Evolutionary conservation across 169 alveolate genomes (phyloP), one percentile per base, ranked within the genome.

Genomic region (Neospora caninum): DNA sequence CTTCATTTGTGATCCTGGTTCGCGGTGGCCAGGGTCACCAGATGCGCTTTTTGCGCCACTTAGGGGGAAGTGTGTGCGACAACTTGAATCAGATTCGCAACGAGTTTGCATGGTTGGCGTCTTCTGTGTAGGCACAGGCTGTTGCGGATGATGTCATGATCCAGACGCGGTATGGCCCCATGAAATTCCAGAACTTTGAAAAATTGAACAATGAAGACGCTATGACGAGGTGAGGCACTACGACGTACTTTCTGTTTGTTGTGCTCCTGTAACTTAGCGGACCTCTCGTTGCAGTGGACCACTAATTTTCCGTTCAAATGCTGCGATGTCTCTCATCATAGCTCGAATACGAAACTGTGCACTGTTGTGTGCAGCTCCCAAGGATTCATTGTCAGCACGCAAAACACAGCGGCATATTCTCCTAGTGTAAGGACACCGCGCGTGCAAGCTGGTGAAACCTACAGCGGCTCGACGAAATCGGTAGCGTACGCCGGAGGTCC

Each of bases 171-270:
- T 45, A 36, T n/a, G 94, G 94, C 25, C 78, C 49, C 10, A 91
- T 91, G 94, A 84, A 69, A 9, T 91, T 91, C 73, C 10, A 49
- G 36, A 89, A 73, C 0, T 91, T 91, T 36, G 94, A 91, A 42
- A 45, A n/a, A 20, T 49, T 91, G 80, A 91, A 91, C 88, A 91
- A 91, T 43, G 94, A 70, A 34, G 58, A 91, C 58, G 9, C 88
- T 54, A 27, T 91, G 78, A 64, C 10, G 25, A 64, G 78, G 78
- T 64, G 34, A 64, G 58, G 78, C 31, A 18, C 25, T 20, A 18
- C 78, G 34, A 29, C 34, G 78, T 64, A 64, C 4, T 64, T 16
- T 0, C 34, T 29, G 9, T 64, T 64, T 16, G 0, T 0, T 29
- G 9, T 64, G 31, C 78, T 64, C 78, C 34, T 64, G 34, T 64